phyloP scores from a whole-genome alignment of 768 basidiomycete species.

The Polyporus arcularius region DNA sequence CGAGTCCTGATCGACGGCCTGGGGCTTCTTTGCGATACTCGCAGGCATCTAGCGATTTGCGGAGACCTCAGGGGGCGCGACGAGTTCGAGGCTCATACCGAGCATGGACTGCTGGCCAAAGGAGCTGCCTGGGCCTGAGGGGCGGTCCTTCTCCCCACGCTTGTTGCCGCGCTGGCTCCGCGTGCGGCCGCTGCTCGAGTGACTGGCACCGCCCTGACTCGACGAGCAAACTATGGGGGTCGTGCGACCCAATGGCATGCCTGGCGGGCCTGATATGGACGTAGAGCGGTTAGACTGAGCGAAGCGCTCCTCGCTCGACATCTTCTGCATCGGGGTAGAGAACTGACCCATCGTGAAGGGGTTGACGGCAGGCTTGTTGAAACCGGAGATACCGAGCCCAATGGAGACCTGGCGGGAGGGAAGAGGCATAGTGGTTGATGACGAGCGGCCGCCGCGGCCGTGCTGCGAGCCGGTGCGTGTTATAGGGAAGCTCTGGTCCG shows the following conservation, averaged over 20 bases:
- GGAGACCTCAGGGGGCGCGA: constrained; percentile 75
- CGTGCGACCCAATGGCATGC: constrained; percentile 50
- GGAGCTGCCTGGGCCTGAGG: constrained; percentile 24
- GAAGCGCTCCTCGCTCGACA: constrained; percentile 74
- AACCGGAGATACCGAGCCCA: no score
- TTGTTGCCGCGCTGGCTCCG: constrained; percentile 86
- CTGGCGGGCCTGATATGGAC: constrained; percentile 53
- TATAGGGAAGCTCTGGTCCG: constrained; percentile 55
- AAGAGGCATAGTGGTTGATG: constrained; percentile 44
- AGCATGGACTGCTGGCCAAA: constrained; percentile 26
- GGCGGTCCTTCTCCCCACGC: constrained; percentile 57
- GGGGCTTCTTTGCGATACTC: constrained; percentile 43
- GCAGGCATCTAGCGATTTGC: constrained; percentile 80
- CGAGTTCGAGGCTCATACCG: constrained; percentile 51
- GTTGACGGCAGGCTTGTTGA: no score
- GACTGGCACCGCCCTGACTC: constrained; percentile 50
- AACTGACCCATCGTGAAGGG: no score
- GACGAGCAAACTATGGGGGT: constrained; percentile 63
- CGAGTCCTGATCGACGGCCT: constrained; percentile 50
- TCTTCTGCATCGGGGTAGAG: constrained; percentile 52
- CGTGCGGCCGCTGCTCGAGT: constrained; percentile 54
- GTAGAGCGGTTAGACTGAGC: constrained; percentile 54
- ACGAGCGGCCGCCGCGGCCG: constrained; percentile 51
- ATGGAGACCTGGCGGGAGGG: constrained; percentile 49
- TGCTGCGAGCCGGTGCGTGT: constrained; percentile 68